A percentile compares a stretch with the other conserved stretches of the same genome.
Evolutionary conservation across 2,329 filamentous ascomycete species (phyloP).

Genomic region (Fusarium papillatum): DNA sequence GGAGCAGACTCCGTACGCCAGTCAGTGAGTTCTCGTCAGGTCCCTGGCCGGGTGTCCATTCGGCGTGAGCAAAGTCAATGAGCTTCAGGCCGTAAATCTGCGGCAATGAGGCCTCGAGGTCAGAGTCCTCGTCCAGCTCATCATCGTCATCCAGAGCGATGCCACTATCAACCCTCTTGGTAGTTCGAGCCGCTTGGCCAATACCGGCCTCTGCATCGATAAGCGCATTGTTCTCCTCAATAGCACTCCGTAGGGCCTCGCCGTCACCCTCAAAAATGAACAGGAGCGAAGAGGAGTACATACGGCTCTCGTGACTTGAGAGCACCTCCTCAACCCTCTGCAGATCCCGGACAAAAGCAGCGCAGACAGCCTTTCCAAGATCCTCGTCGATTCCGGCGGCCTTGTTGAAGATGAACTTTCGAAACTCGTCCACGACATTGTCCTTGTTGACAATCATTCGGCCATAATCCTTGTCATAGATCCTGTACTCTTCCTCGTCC

Average conservation of each 20-base stretch:
- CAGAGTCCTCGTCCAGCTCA: constrained; percentile 64
- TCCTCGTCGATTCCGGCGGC: constrained; percentile 71
- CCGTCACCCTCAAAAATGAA: constrained; percentile 77
- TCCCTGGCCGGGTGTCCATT: constrained; percentile 84
- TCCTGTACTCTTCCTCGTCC: constrained; percentile 67
- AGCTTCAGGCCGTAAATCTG: constrained; percentile 86
- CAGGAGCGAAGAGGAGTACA: constrained; percentile 74
- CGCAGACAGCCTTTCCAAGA: constrained; percentile 67
- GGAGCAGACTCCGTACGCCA: constrained; percentile 79
- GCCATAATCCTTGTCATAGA: constrained; percentile 76
- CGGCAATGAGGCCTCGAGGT: constrained; percentile 61
- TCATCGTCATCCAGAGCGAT: constrained; percentile 63
- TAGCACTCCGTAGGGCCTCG: constrained; percentile 62
- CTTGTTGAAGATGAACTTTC: constrained; percentile 70
- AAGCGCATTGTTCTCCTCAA: constrained; percentile 66
- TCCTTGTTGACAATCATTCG: constrained; percentile 63
- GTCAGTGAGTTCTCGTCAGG: constrained; percentile 87
- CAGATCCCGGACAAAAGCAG: constrained; percentile 67
- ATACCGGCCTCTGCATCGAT: constrained; percentile 65
- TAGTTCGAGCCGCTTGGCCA: constrained; percentile 48
- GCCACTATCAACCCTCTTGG: constrained; percentile 67
- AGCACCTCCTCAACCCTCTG: constrained; percentile 66
- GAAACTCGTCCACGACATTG: constrained; percentile 68
- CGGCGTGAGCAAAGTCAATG: constrained; percentile 97
- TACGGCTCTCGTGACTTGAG: constrained; percentile 69